Base-by-base conservation (phyloP, 2,329 filamentous ascomycete species). In the Alternaria viburni region DNA sequence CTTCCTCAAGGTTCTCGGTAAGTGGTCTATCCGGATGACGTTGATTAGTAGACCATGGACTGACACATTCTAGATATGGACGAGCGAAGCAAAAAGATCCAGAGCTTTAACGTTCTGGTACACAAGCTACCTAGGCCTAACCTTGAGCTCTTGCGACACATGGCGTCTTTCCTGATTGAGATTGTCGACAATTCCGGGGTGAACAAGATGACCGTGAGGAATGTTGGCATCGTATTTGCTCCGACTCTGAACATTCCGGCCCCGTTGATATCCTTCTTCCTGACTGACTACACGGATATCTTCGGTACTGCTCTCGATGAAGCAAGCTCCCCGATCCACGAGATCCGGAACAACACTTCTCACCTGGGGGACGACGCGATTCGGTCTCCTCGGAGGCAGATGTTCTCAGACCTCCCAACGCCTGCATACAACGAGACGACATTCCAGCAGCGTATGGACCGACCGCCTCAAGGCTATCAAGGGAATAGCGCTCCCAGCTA, bases 141-240 rank as follows among this genome's bases (percentile, higher is more conserved):
- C 67, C 88, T 90, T 50, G 90, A 92, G 3, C 84, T 99, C 46
- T 85, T 99, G 43, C 90, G 91, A 73, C 93, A 96, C 67, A 83
- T 99, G 59, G 92, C 95, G 51, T 89, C 91, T 4, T 97, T 97
- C 81, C 82, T 99, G 72, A 93, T 97, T 76, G 91, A 91, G 74
- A 95, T 99, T 72, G 93, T 97, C 75, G 93, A 96, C 80, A 93
- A 97, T 72, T 86, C 93, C 7, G 90, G 92, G 71, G 85, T 91
- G 66, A 99, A 99, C 84, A 98, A 97, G 85, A 99, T 99, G 96
- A 97, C 92, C 11, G 92, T 97, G 57, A 90, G 95, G 69, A 99
- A 99, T 75, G 83, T 99, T 58, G 95, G 96, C 68, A 98, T 99
- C 72, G 95, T 99, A 60, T 99, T 99, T 80, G 97, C 96, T 15